Evolutionary conservation across 176 grass and related monocot species (phyloP).

Genomic region (maize (Zea mays)): DNA sequence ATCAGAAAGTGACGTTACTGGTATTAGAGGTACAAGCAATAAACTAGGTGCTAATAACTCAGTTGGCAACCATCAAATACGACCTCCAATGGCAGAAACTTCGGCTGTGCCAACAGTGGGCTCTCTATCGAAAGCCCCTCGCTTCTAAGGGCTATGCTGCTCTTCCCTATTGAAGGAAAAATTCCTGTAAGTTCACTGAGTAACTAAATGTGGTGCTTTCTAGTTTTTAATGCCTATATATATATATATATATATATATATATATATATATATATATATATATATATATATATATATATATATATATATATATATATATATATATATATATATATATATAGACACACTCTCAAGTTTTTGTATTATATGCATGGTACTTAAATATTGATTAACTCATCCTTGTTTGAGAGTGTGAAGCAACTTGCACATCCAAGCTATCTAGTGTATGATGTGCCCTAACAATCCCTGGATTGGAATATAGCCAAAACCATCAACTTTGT

Average conservation of each 20-base stretch:
- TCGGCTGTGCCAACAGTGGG: conserved; percentile 40
- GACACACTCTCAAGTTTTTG: neutral
- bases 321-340: neutral
- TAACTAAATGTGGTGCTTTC: conserved; percentile 1
- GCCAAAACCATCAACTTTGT: neutral
- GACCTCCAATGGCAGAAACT: conserved; percentile 53
- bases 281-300: neutral
- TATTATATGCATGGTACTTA: neutral
- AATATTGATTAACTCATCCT: neutral
- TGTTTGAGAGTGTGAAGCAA: neutral
- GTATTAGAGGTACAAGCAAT: conserved; percentile 41
- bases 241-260: neutral
- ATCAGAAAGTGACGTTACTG: conserved; percentile 46
- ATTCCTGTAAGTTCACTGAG: conserved; percentile 30
- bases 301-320: neutral
- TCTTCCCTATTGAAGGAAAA: conserved; percentile 32
- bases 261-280: neutral
- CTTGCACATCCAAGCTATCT: neutral
- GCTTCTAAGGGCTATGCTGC: conserved; percentile 46
- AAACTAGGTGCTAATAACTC: conserved; percentile 51
- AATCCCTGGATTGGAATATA: neutral
- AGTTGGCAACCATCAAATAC: conserved; percentile 52
- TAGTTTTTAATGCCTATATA: conserved; percentile 2
- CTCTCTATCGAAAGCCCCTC: conserved; percentile 49
- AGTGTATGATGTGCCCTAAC: neutral